phyloP scores from a whole-genome alignment of 768 basidiomycete genomes.

The Mycena indigotica region DNA sequence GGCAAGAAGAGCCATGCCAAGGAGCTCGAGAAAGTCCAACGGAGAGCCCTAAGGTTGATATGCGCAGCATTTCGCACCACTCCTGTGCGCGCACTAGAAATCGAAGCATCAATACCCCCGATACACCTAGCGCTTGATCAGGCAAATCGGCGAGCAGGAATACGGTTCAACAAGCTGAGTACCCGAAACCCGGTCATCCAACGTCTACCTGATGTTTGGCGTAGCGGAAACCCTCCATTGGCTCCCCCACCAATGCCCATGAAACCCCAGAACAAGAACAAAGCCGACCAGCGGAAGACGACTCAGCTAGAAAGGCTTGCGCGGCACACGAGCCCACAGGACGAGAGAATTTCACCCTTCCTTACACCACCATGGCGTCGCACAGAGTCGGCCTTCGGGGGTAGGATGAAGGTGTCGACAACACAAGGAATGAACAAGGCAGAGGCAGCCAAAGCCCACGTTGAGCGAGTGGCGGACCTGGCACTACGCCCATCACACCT shows the following conservation, averaged over 20 bases:
- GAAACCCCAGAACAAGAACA: neutral
- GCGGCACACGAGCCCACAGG: slow-evolving; percentile 1
- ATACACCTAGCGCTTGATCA: slow-evolving; percentile 7
- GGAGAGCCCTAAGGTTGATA: slow-evolving; percentile 22
- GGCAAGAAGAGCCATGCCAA: slow-evolving; percentile 20
- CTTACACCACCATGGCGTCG: neutral
- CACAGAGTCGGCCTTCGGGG: neutral
- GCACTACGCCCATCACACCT: neutral
- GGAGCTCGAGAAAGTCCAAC: slow-evolving; percentile 20
- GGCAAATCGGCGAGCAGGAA: neutral
- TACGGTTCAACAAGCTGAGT: slow-evolving; percentile 5
- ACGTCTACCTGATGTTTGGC: slow-evolving; percentile 8
- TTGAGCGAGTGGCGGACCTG: neutral
- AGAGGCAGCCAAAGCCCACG: neutral
- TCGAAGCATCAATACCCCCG: slow-evolving; percentile 27
- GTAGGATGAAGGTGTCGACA: neutral
- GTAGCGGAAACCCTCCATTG: slow-evolving; percentile 4
- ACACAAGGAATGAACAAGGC: neutral
- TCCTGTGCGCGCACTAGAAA: slow-evolving; percentile 25
- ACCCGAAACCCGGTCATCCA: slow-evolving; percentile 18
- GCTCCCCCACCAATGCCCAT: slow-evolving; percentile 13
- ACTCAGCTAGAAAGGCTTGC: slow-evolving; percentile 2
- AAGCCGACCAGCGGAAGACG: slow-evolving; percentile 1
- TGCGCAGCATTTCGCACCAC: slow-evolving; percentile 29
- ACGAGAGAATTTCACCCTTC: slow-evolving; percentile 4